These are phyloP conservation scores for Niveomyces coronatus DNA, from an alignment of 2,329 filamentous ascomycete species.

Conservation along the genomic window DNA sequence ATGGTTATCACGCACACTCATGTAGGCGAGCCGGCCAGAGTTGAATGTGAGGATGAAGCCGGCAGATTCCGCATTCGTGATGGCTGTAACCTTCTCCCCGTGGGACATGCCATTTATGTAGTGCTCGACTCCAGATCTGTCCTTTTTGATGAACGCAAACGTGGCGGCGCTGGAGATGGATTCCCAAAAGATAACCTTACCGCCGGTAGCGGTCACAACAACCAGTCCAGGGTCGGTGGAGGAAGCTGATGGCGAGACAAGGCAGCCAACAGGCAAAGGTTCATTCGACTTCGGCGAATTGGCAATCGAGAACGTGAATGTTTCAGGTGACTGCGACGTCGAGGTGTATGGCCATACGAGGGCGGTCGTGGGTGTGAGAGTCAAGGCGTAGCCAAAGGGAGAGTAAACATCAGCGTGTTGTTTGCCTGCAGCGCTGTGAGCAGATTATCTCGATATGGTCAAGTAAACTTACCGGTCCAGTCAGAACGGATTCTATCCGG, in stretches of 20 bases:
- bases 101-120: conserved; percentile 63
- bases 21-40: conserved; percentile 74
- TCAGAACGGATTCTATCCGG: conserved; percentile 65
- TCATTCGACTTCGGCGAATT: conserved; percentile 59
- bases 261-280: conserved; percentile 68
- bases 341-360: conserved; percentile 82
- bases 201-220: conserved; percentile 71
- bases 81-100: conserved; percentile 65
- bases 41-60: conserved; percentile 81
- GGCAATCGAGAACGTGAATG: conserved; percentile 71
- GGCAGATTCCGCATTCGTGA: conserved; percentile 74
- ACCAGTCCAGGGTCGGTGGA: conserved; percentile 78
- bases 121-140: conserved; percentile 69
- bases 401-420: conserved; percentile 58
- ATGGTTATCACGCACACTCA: conserved; percentile 77
- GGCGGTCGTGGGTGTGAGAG: conserved; percentile 70
- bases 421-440: conserved; percentile 33
- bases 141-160: conserved; percentile 72
- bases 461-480: conserved; percentile 45
- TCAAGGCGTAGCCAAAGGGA: conserved; percentile 63
- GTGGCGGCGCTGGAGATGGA: conserved; percentile 83
- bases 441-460: neutral
- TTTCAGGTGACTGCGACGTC: conserved; percentile 59
- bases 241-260: conserved; percentile 69
- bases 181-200: conserved; percentile 90